Conservation (phyloP, 306 rosid species). For the Potentilla sterilis region DNA sequence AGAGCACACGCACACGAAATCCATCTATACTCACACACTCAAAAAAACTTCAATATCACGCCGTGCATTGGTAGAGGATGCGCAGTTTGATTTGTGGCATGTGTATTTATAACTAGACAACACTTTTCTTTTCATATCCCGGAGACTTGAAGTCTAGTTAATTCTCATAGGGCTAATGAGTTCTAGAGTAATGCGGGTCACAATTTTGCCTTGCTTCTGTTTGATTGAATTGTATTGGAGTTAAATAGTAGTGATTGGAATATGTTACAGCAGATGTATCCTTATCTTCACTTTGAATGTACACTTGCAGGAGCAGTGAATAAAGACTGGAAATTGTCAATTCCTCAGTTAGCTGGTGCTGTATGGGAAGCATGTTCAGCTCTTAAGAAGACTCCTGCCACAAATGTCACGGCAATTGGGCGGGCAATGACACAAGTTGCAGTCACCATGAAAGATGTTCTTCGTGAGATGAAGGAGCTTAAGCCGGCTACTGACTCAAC, state of each 20-base stretch:
- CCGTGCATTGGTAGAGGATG: neutral
- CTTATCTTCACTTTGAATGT: slow-evolving; percentile 27
- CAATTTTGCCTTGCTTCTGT: too few relatives aligned
- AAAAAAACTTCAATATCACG: neutral
- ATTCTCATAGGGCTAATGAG: too few relatives aligned
- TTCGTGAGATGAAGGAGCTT: slow-evolving; percentile 92
- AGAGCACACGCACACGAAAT: neutral
- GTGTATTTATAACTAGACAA: neutral
- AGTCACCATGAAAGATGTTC: slow-evolving; percentile 81
- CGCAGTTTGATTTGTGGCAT: neutral
- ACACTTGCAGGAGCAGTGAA: slow-evolving; percentile 49
- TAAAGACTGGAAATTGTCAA: slow-evolving; percentile 42
- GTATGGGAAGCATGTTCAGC: slow-evolving; percentile 87
- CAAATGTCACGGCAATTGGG: slow-evolving; percentile 82
- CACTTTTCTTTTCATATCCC: neutral
- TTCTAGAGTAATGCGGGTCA: too few relatives aligned
- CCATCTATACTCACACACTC: neutral
- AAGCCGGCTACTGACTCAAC: slow-evolving; percentile 46
- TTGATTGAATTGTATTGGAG: neutral
- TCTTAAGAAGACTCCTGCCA: slow-evolving; percentile 71
- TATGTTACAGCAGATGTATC: neutral
- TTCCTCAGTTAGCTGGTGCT: slow-evolving; percentile 72
- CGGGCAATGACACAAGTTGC: slow-evolving; percentile 80
- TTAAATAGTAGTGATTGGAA: neutral
- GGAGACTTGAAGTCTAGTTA: too few relatives aligned